Conservation (phyloP, 2,329 filamentous ascomycete genomes). For the Fusarium acutatum region DNA sequence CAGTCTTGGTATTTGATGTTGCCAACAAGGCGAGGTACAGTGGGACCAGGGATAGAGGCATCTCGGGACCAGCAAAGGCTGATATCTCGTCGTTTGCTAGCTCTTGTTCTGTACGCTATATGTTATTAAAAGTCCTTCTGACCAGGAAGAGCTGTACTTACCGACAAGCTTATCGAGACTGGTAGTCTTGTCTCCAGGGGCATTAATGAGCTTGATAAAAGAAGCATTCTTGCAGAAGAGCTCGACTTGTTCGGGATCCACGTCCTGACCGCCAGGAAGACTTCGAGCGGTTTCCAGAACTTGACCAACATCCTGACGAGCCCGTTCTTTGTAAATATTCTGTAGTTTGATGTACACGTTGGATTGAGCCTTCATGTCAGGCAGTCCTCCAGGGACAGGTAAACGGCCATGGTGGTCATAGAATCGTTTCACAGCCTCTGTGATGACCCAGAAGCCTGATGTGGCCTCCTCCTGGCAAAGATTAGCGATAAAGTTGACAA, state of each 20-base stretch:
- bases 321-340: constrained; percentile 91
- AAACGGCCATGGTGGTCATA: constrained; percentile 76
- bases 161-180: constrained; percentile 63
- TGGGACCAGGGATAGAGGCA: constrained; percentile 69
- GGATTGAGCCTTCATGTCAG: constrained; percentile 98
- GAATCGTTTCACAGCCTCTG: constrained; percentile 80
- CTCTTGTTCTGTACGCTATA: constrained; percentile 56
- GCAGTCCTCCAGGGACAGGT: constrained; percentile 85
- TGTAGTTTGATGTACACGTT: constrained; percentile 89
- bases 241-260: constrained; percentile 81
- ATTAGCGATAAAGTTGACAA: not conserved
- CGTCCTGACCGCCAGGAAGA: constrained; percentile 56
- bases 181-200: constrained; percentile 53
- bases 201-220: constrained; percentile 87
- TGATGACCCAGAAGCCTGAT: constrained; percentile 88
- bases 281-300: constrained; percentile 72
- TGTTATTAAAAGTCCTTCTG: not conserved
- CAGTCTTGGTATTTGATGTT: constrained; percentile 55
- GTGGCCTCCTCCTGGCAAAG: constrained; percentile 52
- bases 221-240: constrained; percentile 95
- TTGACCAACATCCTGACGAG: constrained; percentile 78
- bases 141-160: constrained; percentile 49
- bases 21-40: constrained; percentile 74
- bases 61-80: constrained; percentile 55
- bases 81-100: constrained; percentile 62